Evolutionary conservation across 202 grass and related monocot species (phyloP).

Genomic region (Elaeis oleifera): DNA sequence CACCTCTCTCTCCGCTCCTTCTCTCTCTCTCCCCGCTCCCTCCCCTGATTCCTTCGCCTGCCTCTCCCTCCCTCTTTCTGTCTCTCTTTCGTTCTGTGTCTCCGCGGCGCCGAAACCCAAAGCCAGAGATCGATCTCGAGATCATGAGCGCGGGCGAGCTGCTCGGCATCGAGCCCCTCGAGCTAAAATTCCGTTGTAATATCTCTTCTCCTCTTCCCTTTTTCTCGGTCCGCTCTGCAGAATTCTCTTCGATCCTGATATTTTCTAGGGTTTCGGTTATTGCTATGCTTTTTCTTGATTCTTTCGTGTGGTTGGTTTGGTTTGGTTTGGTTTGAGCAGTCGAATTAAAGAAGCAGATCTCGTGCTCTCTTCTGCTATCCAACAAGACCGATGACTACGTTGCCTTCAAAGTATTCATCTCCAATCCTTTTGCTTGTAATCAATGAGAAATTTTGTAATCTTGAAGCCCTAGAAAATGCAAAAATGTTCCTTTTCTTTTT

Average conservation of each 20-base stretch:
- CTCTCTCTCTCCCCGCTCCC: background rate
- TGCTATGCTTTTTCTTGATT: slow-evolving; percentile 13
- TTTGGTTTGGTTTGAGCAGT: slow-evolving; percentile 28
- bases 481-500: background rate
- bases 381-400: slow-evolving; percentile 64
- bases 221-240: background rate
- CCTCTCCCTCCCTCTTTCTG: too few relatives aligned
- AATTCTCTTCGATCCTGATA: too few relatives aligned
- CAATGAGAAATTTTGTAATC: background rate
- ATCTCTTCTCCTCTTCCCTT: background rate
- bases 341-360: slow-evolving; percentile 82
- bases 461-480: slow-evolving; percentile 8
- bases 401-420: slow-evolving; percentile 61
- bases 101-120: slow-evolving; percentile 6
- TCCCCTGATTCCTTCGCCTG: background rate
- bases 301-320: background rate
- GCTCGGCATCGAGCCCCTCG: slow-evolving; percentile 49
- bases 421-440: background rate
- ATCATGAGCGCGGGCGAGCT: slow-evolving; percentile 38
- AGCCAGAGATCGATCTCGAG: slow-evolving; percentile 6
- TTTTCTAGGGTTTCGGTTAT: background rate
- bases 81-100: too few relatives aligned
- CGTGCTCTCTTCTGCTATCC: slow-evolving; percentile 66
- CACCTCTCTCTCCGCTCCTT: background rate
- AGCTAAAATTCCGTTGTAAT: slow-evolving; percentile 60